Percentiles rank a stretch among this genome's conserved stretches.
phyloP scores from a whole-genome alignment of 441 rosid genomes.

The Eutrema salsugineum region DNA sequence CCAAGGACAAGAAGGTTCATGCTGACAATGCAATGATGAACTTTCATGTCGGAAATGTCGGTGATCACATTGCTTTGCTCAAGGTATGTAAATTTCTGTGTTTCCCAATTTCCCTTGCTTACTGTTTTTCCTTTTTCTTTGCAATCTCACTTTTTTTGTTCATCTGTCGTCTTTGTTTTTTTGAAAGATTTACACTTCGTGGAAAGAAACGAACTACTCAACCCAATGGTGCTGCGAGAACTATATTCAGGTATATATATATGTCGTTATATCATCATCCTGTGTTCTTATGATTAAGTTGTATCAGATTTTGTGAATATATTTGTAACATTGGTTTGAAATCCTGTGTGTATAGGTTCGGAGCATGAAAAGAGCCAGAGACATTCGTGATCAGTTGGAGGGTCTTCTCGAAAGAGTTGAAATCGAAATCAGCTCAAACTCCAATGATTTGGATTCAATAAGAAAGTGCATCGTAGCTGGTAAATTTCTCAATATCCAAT shows the following conservation, averaged over 20 bases:
- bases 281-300: neutral
- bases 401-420: conserved; percentile 89
- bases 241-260: neutral
- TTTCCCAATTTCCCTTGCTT: neutral
- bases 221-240: conserved; percentile 72
- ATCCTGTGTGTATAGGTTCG: neutral
- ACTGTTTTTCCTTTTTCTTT: neutral
- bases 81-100: neutral
- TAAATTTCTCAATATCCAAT: neutral
- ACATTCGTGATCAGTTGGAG: conserved; percentile 76
- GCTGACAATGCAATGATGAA: conserved; percentile 81
- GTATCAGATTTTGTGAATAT: neutral
- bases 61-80: conserved; percentile 77
- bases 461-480: neutral
- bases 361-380: conserved; percentile 87
- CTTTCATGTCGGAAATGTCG: conserved; percentile 74
- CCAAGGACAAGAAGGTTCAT: conserved; percentile 81
- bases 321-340: neutral
- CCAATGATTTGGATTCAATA: neutral
- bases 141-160: neutral
- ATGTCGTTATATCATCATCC: neutral
- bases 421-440: conserved; percentile 41
- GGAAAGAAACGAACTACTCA: conserved; percentile 82
- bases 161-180: neutral
- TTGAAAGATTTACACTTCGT: conserved; percentile 59